Evolutionary conservation across 495 filamentous ascomycete species (phyloP).

Genomic region (Glarea lozoyensis): DNA sequence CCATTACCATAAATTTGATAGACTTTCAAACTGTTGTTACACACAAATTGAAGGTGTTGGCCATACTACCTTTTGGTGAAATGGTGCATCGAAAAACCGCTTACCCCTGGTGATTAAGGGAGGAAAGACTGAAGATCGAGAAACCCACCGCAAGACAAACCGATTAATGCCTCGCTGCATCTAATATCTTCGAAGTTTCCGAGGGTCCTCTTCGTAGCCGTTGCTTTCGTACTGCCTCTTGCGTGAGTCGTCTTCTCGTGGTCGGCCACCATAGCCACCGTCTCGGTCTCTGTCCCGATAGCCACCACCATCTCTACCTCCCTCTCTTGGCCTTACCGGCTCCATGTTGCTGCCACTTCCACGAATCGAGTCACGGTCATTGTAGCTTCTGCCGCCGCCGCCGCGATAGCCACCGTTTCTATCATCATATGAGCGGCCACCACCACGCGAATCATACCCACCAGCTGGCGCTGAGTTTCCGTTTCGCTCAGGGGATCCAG

Average conservation of each 20-base stretch:
- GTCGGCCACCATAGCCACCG: slow-evolving; percentile 34
- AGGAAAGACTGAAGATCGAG: slow-evolving; percentile 35
- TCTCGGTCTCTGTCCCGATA: slow-evolving; percentile 41
- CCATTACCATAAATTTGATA: background rate
- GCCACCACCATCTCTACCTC: slow-evolving; percentile 14
- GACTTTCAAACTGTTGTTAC: too few relatives aligned
- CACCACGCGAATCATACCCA: slow-evolving; percentile 50
- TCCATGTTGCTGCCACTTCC: slow-evolving; percentile 62
- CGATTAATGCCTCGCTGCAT: slow-evolving; percentile 12
- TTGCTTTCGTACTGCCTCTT: slow-evolving; percentile 56
- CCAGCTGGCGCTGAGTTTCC: slow-evolving; percentile 35
- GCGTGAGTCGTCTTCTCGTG: slow-evolving; percentile 50
- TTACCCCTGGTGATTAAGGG: slow-evolving; percentile 59
- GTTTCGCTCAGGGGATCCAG: slow-evolving; percentile 26
- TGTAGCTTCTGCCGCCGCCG: slow-evolving; percentile 47
- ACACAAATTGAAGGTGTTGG: slow-evolving; percentile 11
- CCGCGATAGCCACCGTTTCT: slow-evolving; percentile 52
- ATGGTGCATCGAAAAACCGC: slow-evolving; percentile 33
- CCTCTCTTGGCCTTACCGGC: slow-evolving; percentile 50
- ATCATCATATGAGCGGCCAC: slow-evolving; percentile 54
- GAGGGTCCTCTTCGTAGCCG: slow-evolving; percentile 66
- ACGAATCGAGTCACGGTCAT: slow-evolving; percentile 43
- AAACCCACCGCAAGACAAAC: slow-evolving; percentile 26
- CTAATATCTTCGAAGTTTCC: slow-evolving; percentile 72
- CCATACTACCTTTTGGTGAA: slow-evolving; percentile 22